Conservation (phyloP, 2,329 filamentous ascomycete genomes). For the Hypoxylon sp. region DNA sequence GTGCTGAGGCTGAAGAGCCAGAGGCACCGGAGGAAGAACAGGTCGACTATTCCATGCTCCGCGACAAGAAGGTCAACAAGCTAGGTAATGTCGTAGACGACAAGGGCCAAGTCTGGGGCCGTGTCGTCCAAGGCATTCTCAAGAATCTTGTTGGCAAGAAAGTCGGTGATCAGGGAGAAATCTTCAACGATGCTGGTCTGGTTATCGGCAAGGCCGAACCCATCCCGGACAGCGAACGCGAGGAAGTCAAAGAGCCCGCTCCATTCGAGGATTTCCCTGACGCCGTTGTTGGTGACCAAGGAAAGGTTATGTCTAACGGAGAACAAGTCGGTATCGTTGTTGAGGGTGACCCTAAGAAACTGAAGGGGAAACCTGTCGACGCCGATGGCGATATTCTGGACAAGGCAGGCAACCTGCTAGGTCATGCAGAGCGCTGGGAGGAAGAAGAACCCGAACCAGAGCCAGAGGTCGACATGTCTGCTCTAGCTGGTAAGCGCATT, state of each 20-base stretch:
- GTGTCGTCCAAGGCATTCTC: slow-evolving; percentile 72
- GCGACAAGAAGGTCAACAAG: slow-evolving; percentile 70
- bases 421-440: slow-evolving; percentile 77
- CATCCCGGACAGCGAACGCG: slow-evolving; percentile 68
- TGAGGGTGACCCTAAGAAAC: slow-evolving; percentile 73
- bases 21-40: slow-evolving; percentile 52
- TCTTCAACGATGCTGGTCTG: slow-evolving; percentile 78
- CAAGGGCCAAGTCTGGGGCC: slow-evolving; percentile 68
- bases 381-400: slow-evolving; percentile 78
- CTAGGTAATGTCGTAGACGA: slow-evolving; percentile 68
- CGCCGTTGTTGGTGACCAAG: slow-evolving; percentile 66
- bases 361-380: slow-evolving; percentile 75
- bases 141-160: slow-evolving; percentile 74
- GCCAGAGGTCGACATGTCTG: slow-evolving; percentile 68
- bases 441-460: slow-evolving; percentile 63
- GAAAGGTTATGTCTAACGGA: slow-evolving; percentile 64
- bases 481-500: slow-evolving; percentile 76
- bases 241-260: slow-evolving; percentile 60
- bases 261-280: slow-evolving; percentile 72
- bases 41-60: slow-evolving; percentile 64
- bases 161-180: slow-evolving; percentile 74
- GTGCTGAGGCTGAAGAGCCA: slow-evolving; percentile 53
- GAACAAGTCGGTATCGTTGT: slow-evolving; percentile 71
- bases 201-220: slow-evolving; percentile 76
- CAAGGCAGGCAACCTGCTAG: slow-evolving; percentile 74